Evolutionary conservation across 179 eudicot genomes (phyloP), one percentile per base, ranked within the genome.

Genomic region (Silene vulgaris): DNA sequence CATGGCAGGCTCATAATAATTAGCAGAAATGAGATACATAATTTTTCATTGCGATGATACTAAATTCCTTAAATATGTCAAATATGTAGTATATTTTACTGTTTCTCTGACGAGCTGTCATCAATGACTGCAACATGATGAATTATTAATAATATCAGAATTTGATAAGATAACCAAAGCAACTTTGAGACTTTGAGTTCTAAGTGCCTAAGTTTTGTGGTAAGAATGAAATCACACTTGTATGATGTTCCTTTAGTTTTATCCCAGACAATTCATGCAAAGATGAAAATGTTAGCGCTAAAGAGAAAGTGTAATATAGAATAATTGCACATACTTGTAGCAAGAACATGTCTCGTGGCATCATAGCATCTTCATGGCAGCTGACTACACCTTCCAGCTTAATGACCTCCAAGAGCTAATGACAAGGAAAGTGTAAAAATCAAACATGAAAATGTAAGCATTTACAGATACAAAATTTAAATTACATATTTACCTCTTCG

Each of bases 261-360:
- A 35, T 35, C 40, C 8, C 8, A 35, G 8, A 35, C n/a, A 28
- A 26, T 64, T 64, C n/a, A 64, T 64, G 16, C 35, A 64, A 13
- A 23, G 26, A 23, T 23, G 26, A 23, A 30, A 20, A 26, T 26
- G 67, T 26, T 11, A n/a, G 23, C 67, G 68, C 40, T 8, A 30
- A 29, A 64, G 3, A 26, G 54, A 59, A 30, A 59, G 16, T 5
- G 45, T n/a, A 32, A 8, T 3, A 60, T 65, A 2, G 65, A 50
- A 29, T 1, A 29, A 29, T 21, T 52, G 11, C 45, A 76, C 89
- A 83, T 82, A 90, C 98, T 84, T 93, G 98, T 85, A 93, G 80
- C 72, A 91, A 88, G 77, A 91, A 88, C 80, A 90, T 81, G 80
- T 93, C 98, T 75, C 90, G 87, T 59, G 90, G 88, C 89, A 93